Conservation (phyloP, 2,329 filamentous ascomycete species). For the Botryotinia globosa region DNA sequence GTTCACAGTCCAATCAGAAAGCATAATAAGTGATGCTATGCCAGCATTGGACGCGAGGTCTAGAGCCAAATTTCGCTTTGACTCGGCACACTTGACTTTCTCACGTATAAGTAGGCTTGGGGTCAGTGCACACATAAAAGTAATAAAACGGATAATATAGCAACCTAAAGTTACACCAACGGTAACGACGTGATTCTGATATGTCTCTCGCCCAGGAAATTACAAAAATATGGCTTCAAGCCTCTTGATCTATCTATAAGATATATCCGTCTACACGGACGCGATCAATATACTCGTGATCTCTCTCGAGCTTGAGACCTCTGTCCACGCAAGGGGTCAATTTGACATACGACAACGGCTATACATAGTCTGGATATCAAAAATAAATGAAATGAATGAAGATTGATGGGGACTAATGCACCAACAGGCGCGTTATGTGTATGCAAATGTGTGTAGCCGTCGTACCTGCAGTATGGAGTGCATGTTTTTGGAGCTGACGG, state of each 20-base stretch:
- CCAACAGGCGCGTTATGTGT: not conserved
- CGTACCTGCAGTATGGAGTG: slow-evolving; percentile 11
- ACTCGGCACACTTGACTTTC: not conserved
- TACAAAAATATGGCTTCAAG: not conserved
- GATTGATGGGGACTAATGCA: not conserved
- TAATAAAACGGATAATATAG: not conserved
- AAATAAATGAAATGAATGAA: not conserved
- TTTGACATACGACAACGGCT: slow-evolving; percentile 4
- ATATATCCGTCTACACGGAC: not conserved
- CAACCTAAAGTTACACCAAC: no score
- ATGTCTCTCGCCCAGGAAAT: not conserved
- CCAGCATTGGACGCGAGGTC: not conserved
- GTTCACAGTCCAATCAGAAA: not conserved
- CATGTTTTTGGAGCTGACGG: not conserved
- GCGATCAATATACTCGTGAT: not conserved
- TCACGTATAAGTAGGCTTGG: not conserved
- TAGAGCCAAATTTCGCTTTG: not conserved
- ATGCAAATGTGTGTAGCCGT: slow-evolving; percentile 7
- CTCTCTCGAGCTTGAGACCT: not conserved
- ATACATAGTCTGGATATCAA: not conserved
- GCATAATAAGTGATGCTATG: not conserved
- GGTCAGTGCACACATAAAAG: not conserved
- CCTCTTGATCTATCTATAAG: not conserved
- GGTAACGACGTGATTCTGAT: not conserved
- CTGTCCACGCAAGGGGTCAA: slow-evolving; percentile 7